These are phyloP conservation scores for Arabis alpina DNA, from an alignment of 345 rosid species.

Conservation along the genomic window DNA sequence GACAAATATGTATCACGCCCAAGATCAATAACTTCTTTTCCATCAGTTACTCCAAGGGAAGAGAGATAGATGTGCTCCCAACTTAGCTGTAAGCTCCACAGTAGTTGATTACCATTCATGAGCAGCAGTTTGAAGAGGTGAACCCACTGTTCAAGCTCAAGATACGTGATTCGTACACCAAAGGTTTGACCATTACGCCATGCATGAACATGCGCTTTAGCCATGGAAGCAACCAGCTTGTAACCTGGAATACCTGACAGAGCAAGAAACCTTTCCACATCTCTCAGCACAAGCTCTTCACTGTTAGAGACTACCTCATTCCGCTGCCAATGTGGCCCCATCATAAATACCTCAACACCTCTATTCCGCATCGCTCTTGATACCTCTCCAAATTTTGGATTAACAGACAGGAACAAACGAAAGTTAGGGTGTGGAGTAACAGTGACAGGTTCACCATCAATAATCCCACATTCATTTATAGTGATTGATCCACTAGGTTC, in stretches of 20 bases:
- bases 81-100: conserved; percentile 86
- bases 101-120: conserved; percentile 63
- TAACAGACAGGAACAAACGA: conserved; percentile 82
- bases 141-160: conserved; percentile 90
- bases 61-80: conserved; percentile 94
- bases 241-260: conserved; percentile 73
- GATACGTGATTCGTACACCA: conserved; percentile 65
- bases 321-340: conserved; percentile 87
- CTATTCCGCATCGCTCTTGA: conserved; percentile 98
- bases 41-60: conserved; percentile 74
- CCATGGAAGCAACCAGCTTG: conserved; percentile 76
- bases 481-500: conserved; percentile 90
- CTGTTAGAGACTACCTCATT: conserved; percentile 49
- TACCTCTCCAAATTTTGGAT: conserved; percentile 88
- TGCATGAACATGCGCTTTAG: conserved; percentile 80
- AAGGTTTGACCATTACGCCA: conserved; percentile 55
- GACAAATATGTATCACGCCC: conserved; percentile 60
- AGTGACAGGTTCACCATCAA: conserved; percentile 86
- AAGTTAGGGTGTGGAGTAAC: conserved; percentile 83
- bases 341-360: conserved; percentile 92
- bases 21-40: conserved; percentile 58
- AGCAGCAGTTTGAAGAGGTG: conserved; percentile 81
- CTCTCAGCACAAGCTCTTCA: conserved; percentile 62
- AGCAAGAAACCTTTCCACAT: conserved; percentile 69
- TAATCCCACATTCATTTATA: conserved; percentile 81